phyloP scores from a whole-genome alignment of 2,329 filamentous ascomycete species.

The Beauveria bassiana region DNA sequence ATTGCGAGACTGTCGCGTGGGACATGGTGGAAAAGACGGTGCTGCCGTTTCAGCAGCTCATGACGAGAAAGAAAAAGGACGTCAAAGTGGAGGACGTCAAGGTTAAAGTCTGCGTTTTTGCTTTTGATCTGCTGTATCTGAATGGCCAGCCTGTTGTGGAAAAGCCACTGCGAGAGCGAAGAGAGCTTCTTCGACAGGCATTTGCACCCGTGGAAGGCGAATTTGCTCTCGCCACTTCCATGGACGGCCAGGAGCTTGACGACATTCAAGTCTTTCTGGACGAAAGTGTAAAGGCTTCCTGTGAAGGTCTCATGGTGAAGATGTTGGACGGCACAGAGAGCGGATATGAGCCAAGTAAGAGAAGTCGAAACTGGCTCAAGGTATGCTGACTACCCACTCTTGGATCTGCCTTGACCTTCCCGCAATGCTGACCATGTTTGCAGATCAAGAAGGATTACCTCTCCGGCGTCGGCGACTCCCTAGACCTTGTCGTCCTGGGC shows the following conservation, averaged over 20 bases:
- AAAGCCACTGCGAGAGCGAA: constrained; percentile 75
- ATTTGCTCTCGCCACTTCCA: constrained; percentile 81
- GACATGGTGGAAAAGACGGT: constrained; percentile 93
- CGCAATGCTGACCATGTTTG: constrained; percentile 16
- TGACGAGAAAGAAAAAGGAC: constrained; percentile 97
- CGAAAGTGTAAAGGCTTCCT: constrained; percentile 90
- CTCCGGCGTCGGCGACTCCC: constrained; percentile 83
- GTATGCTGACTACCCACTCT: constrained; percentile 33
- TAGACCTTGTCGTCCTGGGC: constrained; percentile 91
- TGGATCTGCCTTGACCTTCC: not conserved
- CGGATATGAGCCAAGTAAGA: constrained; percentile 91
- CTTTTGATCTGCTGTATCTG: constrained; percentile 88
- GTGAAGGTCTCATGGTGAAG: constrained; percentile 98
- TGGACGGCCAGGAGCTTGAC: constrained; percentile 81
- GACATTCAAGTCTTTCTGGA: constrained; percentile 90
- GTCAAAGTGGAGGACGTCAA: constrained; percentile 94
- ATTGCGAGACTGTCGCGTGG: constrained; percentile 97
- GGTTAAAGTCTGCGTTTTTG: constrained; percentile 94
- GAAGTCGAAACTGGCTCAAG: constrained; percentile 97
- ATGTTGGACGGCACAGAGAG: constrained; percentile 93
- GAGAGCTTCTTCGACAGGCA: constrained; percentile 63
- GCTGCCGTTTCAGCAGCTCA: constrained; percentile 91
- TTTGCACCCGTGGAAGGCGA: constrained; percentile 80
- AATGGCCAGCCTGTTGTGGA: constrained; percentile 87
- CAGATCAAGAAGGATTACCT: constrained; percentile 98